phyloP scores from a whole-genome alignment of 768 basidiomycete species.

The Royoungia palumana region DNA sequence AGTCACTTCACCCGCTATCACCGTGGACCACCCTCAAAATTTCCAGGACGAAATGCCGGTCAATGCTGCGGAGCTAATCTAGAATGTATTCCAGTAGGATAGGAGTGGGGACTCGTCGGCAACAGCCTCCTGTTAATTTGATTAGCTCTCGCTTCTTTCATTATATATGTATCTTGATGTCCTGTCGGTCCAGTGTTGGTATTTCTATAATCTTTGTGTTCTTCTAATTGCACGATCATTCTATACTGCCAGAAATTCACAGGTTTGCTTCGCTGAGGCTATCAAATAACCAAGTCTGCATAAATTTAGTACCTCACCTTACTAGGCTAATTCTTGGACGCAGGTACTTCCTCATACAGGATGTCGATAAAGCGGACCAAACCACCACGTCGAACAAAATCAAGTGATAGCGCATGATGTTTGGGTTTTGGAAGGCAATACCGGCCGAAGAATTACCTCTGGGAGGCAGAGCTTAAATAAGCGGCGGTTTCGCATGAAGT shows the following conservation, averaged over 20 bases:
- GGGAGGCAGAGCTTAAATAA: neutral
- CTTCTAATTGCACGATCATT: constrained; percentile 1
- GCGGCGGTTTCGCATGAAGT: neutral
- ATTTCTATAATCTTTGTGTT: constrained; percentile 7
- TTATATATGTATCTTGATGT: constrained; percentile 19
- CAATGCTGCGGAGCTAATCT: constrained; percentile 96
- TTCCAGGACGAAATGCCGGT: constrained; percentile 96
- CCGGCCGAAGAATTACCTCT: neutral
- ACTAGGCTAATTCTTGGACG: neutral
- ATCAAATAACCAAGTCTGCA: too few species aligned
- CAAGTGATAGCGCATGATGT: too few species aligned
- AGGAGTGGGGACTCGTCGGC: neutral
- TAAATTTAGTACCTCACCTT: too few species aligned
- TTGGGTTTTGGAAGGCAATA: too few species aligned
- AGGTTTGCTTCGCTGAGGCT: neutral
- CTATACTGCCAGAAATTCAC: neutral
- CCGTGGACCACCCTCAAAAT: constrained; percentile 18
- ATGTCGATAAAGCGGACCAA: too few species aligned
- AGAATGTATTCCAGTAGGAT: constrained; percentile 25
- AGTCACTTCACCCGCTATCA: constrained; percentile 22
- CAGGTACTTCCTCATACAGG: neutral
- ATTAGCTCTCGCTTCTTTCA: constrained; percentile 6
- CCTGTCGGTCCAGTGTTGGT: constrained; percentile 10
- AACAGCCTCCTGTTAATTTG: constrained; percentile 1
- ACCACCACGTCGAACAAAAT: too few species aligned